phyloP scores from a whole-genome alignment of 2,329 filamentous ascomycete genomes.

The Talaromyces funiculosus region DNA sequence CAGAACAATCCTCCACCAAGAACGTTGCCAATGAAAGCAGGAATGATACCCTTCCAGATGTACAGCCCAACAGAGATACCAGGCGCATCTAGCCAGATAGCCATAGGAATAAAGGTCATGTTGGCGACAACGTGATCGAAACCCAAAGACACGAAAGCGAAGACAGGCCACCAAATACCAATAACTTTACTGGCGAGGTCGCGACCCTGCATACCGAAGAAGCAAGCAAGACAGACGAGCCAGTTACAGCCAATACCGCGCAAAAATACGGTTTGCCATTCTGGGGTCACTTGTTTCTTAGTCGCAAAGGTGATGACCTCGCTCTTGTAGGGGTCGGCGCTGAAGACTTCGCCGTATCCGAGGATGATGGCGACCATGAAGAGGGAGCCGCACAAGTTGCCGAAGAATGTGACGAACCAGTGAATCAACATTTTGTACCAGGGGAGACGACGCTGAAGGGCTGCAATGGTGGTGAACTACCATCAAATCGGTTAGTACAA shows the following conservation, averaged over 20 bases:
- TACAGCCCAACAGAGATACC: constrained; percentile 39
- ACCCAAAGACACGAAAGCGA: constrained; percentile 19
- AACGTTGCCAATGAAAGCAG: constrained; percentile 15
- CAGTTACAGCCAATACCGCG: constrained; percentile 24
- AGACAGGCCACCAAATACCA: constrained; percentile 22
- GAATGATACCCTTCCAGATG: constrained; percentile 46
- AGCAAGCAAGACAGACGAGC: constrained; percentile 21
- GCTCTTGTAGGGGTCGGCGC: constrained; percentile 9
- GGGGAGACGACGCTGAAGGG: constrained; percentile 37
- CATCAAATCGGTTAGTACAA: not conserved
- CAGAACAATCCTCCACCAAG: constrained; percentile 14
- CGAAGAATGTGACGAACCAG: constrained; percentile 13
- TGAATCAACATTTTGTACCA: constrained; percentile 49
- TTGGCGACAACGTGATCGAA: constrained; percentile 25
- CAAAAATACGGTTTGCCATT: constrained; percentile 21
- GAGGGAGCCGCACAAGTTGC: constrained; percentile 11
- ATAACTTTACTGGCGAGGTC: constrained; percentile 23
- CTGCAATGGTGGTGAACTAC: constrained; percentile 42
- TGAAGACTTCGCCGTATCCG: constrained; percentile 11
- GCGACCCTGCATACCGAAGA: constrained; percentile 16
- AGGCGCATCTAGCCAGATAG: constrained; percentile 23
- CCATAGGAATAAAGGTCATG: constrained; percentile 21
- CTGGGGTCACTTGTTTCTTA: constrained; percentile 15
- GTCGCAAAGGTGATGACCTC: constrained; percentile 12
- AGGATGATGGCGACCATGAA: constrained; percentile 14